Percentiles rank a stretch among this genome's conserved stretches.
Conservation (phyloP, 192 early-diverging fungal species). For the Gryganskiella cystojenkinii region DNA sequence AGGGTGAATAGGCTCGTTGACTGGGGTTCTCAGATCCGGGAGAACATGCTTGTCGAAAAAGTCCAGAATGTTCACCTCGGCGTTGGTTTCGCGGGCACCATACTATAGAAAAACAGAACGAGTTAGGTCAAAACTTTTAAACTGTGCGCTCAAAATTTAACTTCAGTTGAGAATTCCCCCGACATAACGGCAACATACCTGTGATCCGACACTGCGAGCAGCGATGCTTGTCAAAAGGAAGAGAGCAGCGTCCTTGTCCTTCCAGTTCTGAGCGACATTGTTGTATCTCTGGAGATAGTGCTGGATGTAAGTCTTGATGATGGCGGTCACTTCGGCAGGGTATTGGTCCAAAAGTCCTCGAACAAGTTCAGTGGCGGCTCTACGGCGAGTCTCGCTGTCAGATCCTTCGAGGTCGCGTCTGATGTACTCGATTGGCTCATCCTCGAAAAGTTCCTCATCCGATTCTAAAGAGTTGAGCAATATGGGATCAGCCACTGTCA, state of each 20-base stretch:
- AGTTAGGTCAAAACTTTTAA: background rate
- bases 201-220: conserved; percentile 77
- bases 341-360: conserved; percentile 92
- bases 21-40: conserved; percentile 79
- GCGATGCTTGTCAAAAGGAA: conserved; percentile 92
- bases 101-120: conserved; percentile 46
- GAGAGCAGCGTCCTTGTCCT: conserved; percentile 95
- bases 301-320: conserved; percentile 82
- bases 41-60: conserved; percentile 88
- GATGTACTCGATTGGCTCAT: conserved; percentile 96
- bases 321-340: conserved; percentile 83
- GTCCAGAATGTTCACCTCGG: conserved; percentile 82
- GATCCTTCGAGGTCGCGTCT: conserved; percentile 92
- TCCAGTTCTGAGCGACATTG: conserved; percentile 83
- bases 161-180: background rate
- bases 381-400: conserved; percentile 92
- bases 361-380: conserved; percentile 92
- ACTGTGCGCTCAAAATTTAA: background rate
- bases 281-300: conserved; percentile 79
- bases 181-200: no score
- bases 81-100: conserved; percentile 89
- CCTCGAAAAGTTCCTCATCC: conserved; percentile 97
- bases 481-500: background rate
- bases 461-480: conserved; percentile 46
- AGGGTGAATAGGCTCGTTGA: conserved; percentile 75